Evolutionary conservation across 768 basidiomycete genomes (phyloP), one percentile per base, ranked within the genome.

Genomic region (Serendipita sp.): DNA sequence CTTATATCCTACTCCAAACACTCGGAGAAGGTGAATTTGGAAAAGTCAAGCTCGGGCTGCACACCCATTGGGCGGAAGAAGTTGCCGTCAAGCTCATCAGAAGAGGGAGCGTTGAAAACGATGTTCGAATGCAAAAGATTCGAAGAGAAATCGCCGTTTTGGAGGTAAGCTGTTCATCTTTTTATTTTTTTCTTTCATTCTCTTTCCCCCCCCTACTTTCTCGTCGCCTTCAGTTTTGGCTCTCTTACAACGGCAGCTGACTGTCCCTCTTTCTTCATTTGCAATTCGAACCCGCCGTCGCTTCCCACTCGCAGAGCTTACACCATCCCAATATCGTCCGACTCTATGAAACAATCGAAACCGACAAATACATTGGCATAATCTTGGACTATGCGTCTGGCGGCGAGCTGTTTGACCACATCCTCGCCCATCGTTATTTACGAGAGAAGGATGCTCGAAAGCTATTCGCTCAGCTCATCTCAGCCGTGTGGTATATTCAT

Each of bases 281-380:
- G 38, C 63, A 34, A 67, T 34, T 18, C n/a, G 18, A 28, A 34
- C 3, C 8, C 28, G 15, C 18, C 18, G 16, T 32, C 32, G 47
- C 3, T 3, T 10, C 45, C 24, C 47, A 16, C 70, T 24, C 24
- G 7, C 72, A 97, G 94, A 85, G 83, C 64, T 81, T 99, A 66
- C 92, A 92, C 73, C 96, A 99, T 69, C 96, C 96, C 0, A 98
- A 98, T 74, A 98, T 99, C 75, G 96, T 98, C 41, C 86, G 93
- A 8, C 78, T 98, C 51, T 97, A 95, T 81, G 96, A 99, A 72
- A 94, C 98, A 24, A 96, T 99, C 69, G 94, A 98, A 74, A 98
- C 96, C 0, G 96, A 98, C 79, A 97, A 96, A 75, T 98, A 98
- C 76, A 98, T 99, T 70, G 96, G 96, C 44, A 99, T 99, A 72